These are phyloP conservation scores for Trichophyton mentagrophytes DNA, from an alignment of 2,329 filamentous ascomycete genomes.

Conservation along the genomic window DNA sequence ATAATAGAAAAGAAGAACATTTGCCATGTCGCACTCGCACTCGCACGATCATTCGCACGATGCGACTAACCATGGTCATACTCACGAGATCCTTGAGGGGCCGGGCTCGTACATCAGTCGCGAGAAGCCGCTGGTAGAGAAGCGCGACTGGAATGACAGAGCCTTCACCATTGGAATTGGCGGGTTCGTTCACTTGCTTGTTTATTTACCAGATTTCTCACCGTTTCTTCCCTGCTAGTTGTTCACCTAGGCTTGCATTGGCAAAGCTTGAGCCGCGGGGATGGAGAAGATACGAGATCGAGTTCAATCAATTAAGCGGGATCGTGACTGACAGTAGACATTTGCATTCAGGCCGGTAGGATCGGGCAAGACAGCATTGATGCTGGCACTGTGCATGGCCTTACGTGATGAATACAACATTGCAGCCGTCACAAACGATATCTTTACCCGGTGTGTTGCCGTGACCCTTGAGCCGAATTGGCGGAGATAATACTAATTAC, in stretches of 20 bases:
- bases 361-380: slow-evolving; percentile 91
- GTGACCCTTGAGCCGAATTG: background rate
- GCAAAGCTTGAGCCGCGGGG: background rate
- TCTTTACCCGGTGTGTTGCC: slow-evolving; percentile 61
- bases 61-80: slow-evolving; percentile 67
- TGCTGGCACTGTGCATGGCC: slow-evolving; percentile 80
- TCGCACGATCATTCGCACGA: slow-evolving; percentile 46
- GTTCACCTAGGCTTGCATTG: background rate
- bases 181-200: slow-evolving; percentile 48
- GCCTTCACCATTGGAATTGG: slow-evolving; percentile 97
- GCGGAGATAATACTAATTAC: background rate
- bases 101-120: slow-evolving; percentile 80
- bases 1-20: background rate
- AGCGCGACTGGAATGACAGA: slow-evolving; percentile 72
- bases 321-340: background rate
- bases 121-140: slow-evolving; percentile 87
- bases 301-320: background rate
- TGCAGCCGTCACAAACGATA: slow-evolving; percentile 95
- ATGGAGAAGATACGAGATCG: background rate
- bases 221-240: background rate
- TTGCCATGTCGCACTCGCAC: slow-evolving; percentile 18
- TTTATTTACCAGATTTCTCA: background rate
- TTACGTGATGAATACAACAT: slow-evolving; percentile 73
- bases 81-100: slow-evolving; percentile 87
- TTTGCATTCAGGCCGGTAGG: slow-evolving; percentile 61